phyloP scores from a whole-genome alignment of 176 grass and related monocot genomes.

The Ensete glaucum region DNA sequence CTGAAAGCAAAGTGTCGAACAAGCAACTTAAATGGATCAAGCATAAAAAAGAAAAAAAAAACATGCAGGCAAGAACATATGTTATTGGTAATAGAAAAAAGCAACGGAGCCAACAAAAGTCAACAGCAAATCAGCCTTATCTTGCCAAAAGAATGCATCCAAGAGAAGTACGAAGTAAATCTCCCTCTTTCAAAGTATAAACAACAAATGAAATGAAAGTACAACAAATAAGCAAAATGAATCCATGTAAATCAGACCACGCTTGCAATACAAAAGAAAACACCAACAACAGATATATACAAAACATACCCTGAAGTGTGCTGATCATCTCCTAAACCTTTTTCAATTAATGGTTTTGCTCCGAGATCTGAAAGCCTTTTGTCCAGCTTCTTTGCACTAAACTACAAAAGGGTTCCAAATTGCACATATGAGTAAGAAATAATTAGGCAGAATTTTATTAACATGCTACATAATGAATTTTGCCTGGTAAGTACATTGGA shows the following conservation, averaged over 20 bases:
- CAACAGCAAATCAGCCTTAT: background rate
- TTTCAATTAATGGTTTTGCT: constrained; percentile 56
- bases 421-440: constrained; percentile 6
- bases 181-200: too few relatives aligned
- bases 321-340: constrained; percentile 88
- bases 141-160: background rate
- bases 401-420: constrained; percentile 35
- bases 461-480: background rate
- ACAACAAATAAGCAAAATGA: too few relatives aligned
- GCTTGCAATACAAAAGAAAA: background rate
- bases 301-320: constrained; percentile 77
- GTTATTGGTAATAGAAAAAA: background rate
- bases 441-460: constrained; percentile 1
- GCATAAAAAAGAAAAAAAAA: too few relatives aligned
- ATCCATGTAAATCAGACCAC: background rate
- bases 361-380: constrained; percentile 69
- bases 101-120: background rate
- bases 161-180: background rate
- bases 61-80: background rate
- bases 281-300: background rate
- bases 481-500: too few relatives aligned
- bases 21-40: background rate
- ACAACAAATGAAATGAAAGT: too few relatives aligned
- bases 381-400: constrained; percentile 85
- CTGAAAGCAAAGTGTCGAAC: background rate